Evolutionary conservation across 2,329 filamentous ascomycete genomes (phyloP).

Genomic region (Talaromyces pinophilus): DNA sequence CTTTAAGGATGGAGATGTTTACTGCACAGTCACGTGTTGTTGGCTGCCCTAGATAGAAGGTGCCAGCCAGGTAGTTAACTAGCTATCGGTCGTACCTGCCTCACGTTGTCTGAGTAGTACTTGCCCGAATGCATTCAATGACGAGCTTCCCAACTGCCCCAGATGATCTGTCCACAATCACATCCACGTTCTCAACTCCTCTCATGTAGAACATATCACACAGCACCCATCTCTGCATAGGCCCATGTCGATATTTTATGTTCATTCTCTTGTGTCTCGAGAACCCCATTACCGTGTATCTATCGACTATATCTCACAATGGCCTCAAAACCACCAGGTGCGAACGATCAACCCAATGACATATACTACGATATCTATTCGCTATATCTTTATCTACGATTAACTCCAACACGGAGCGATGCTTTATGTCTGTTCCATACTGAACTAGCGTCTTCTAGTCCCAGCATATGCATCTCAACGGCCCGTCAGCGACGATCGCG

Average conservation of each 20-base stretch:
- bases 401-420: background rate
- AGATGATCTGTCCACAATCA: background rate
- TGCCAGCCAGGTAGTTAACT: background rate
- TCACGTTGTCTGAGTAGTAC: background rate
- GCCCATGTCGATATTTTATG: background rate
- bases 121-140: background rate
- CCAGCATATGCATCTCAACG: constrained; percentile 1
- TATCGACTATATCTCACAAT: constrained; percentile 11
- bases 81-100: constrained; percentile 1
- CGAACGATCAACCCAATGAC: background rate
- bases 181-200: background rate
- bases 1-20: background rate
- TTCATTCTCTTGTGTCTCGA: background rate
- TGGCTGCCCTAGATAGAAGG: constrained; percentile 1
- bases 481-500: background rate
- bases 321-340: constrained; percentile 11
- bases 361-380: background rate
- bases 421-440: constrained; percentile 10
- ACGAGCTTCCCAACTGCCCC: background rate
- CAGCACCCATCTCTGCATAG: constrained; percentile 9
- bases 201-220: background rate
- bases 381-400: background rate
- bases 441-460: constrained; percentile 14
- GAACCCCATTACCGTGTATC: background rate
- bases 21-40: background rate